A percentile compares a stretch with the other conserved stretches of the same genome.
Evolutionary conservation across 2,329 filamentous ascomycete species (phyloP).

Genomic region (Fusarium pseudocircinatum): DNA sequence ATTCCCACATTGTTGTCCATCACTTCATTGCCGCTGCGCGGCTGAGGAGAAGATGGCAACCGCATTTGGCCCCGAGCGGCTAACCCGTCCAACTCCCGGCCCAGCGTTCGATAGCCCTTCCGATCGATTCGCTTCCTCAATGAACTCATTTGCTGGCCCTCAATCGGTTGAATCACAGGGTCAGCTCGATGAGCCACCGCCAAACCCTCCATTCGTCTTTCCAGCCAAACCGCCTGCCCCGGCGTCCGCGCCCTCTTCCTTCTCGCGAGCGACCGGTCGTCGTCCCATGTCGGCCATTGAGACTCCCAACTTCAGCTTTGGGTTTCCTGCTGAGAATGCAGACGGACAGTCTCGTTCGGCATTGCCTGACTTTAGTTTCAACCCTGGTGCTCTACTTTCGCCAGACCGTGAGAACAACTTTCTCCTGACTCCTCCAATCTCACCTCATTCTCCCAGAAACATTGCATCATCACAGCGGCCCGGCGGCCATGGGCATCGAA

Average conservation of each 20-base stretch:
- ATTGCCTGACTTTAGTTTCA: constrained; percentile 66
- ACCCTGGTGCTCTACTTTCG: constrained; percentile 61
- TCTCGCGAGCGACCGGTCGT: constrained; percentile 59
- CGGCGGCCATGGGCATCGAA: constrained; percentile 76
- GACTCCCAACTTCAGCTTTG: constrained; percentile 48
- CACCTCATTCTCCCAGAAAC: constrained; percentile 60
- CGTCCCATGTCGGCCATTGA: constrained; percentile 65
- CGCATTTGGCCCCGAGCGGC: constrained; percentile 50
- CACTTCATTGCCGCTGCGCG: constrained; percentile 60
- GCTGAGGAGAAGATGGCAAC: constrained; percentile 57
- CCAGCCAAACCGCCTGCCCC: constrained; percentile 59
- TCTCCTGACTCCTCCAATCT: constrained; percentile 64
- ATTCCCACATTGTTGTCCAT: constrained; percentile 51
- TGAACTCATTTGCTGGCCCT: constrained; percentile 28
- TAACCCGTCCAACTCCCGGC: constrained; percentile 44
- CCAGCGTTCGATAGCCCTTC: constrained; percentile 40
- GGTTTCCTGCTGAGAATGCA: constrained; percentile 44
- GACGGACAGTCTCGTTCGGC: constrained; percentile 47
- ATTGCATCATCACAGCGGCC: constrained; percentile 67
- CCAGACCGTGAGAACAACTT: constrained; percentile 47
- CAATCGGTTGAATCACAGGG: constrained; percentile 22
- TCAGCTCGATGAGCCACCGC: constrained; percentile 52
- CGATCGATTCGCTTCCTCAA: constrained; percentile 38
- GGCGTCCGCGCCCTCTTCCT: constrained; percentile 58
- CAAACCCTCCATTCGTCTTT: constrained; percentile 74